phyloP scores from a whole-genome alignment of 176 grass and related monocot genomes.

The Luzula sylvatica region DNA sequence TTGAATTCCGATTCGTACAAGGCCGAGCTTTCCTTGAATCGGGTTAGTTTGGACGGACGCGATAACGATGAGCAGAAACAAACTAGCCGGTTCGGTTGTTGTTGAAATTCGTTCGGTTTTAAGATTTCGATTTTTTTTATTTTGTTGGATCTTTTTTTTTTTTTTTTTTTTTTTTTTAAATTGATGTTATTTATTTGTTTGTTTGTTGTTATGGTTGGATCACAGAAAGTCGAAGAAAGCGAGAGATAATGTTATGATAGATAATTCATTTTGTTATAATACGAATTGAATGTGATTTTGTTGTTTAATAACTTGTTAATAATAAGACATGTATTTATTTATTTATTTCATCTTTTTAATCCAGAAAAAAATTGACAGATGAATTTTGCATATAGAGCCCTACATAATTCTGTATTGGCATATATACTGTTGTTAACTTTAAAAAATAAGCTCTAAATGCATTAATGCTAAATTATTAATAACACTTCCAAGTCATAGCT shows the following conservation, averaged over 20 bases:
- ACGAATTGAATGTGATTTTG: conserved; percentile 17
- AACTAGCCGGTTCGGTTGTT: conserved; percentile 44
- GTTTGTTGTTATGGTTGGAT: conserved; percentile 18
- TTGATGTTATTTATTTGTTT: conserved; percentile 23
- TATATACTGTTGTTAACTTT: too few species aligned
- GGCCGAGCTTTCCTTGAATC: conserved; percentile 58
- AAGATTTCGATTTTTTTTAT: neutral
- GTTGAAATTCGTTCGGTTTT: too few species aligned
- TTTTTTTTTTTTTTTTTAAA: conserved; percentile 23
- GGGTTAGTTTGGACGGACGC: conserved; percentile 58
- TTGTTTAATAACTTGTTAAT: neutral
- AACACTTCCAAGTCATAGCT: too few species aligned
- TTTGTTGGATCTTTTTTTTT: neutral
- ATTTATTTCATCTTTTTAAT: too few species aligned
- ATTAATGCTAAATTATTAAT: too few species aligned
- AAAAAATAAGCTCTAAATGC: too few species aligned
- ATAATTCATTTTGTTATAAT: conserved; percentile 2
- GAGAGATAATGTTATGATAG: conserved; percentile 9
- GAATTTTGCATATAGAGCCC: too few species aligned
- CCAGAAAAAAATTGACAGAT: too few species aligned
- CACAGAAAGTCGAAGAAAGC: conserved; percentile 3
- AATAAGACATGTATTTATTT: conserved; percentile 11
- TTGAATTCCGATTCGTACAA: conserved; percentile 74
- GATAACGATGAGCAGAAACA: conserved; percentile 32
- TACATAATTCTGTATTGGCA: too few species aligned